A percentile compares a stretch with the other conserved stretches of the same genome.
These are phyloP conservation scores for Daldinia eschscholtzii DNA, from an alignment of 2,329 filamentous ascomycete species.

Conservation along the genomic window DNA sequence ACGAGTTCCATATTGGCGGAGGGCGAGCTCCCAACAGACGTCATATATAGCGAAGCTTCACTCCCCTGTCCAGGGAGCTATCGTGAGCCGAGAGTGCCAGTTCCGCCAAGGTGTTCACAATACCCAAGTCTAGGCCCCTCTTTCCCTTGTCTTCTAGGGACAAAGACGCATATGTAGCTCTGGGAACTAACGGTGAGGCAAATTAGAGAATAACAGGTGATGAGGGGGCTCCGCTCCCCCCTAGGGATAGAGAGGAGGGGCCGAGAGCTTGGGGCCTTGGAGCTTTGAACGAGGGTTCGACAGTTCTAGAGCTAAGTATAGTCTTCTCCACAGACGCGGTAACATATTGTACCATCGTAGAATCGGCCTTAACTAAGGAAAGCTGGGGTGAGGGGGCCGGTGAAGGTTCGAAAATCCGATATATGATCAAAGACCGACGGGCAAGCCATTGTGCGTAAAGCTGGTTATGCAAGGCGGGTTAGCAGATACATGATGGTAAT, in stretches of 20 bases:
- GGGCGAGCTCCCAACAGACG: constrained; percentile 18
- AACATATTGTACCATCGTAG: constrained; percentile 27
- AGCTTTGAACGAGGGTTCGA: constrained; percentile 29
- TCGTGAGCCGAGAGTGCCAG: constrained; percentile 34
- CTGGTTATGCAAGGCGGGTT: constrained; percentile 20
- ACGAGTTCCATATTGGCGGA: constrained; percentile 19
- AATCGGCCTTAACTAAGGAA: constrained; percentile 28
- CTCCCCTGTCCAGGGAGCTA: constrained; percentile 26
- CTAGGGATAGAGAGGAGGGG: constrained; percentile 25
- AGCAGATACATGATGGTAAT: constrained; percentile 14
- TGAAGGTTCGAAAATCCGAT: constrained; percentile 36
- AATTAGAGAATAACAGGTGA: constrained; percentile 28
- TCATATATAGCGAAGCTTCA: constrained; percentile 38
- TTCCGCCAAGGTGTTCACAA: constrained; percentile 35
- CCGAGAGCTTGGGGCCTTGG: constrained; percentile 25
- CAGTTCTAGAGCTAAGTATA: constrained; percentile 36
- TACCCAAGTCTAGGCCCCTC: constrained; percentile 35
- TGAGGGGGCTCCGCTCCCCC: constrained; percentile 35
- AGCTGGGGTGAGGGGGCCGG: constrained; percentile 37
- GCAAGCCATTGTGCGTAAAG: constrained; percentile 19
- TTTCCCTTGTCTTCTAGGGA: constrained; percentile 22
- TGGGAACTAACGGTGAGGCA: constrained; percentile 32
- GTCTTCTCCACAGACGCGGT: constrained; percentile 35
- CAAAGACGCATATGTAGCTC: constrained; percentile 26
- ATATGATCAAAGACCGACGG: constrained; percentile 32